Evolutionary conservation across 2,329 filamentous ascomycete species (phyloP).

Genomic region (Phialophora tarda): DNA sequence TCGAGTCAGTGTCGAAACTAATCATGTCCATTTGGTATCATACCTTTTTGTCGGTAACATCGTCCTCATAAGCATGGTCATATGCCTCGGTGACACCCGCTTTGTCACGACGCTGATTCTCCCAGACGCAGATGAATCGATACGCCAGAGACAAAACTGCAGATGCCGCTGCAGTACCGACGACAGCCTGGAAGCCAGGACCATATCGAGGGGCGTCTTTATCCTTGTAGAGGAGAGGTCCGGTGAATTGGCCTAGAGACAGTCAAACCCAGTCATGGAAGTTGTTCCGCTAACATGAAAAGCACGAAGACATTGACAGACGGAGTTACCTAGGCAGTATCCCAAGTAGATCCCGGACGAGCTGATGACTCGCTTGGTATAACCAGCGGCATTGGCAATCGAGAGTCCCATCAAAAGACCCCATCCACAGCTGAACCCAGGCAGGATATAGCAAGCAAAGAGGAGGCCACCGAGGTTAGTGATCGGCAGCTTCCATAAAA

Average conservation of each 20-base stretch:
- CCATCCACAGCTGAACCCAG: constrained; percentile 54
- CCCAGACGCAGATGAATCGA: constrained; percentile 36
- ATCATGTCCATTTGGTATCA: no score
- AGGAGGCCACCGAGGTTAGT: constrained; percentile 52
- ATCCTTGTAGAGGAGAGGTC: background rate
- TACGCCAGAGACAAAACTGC: constrained; percentile 39
- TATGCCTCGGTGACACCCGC: constrained; percentile 51
- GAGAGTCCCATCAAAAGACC: constrained; percentile 58
- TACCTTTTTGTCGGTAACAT: constrained; percentile 54
- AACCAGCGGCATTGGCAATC: constrained; percentile 45
- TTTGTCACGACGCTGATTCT: constrained; percentile 25
- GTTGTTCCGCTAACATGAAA: constrained; percentile 42
- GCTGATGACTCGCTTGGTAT: constrained; percentile 38
- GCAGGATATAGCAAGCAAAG: constrained; percentile 57
- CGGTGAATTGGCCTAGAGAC: constrained; percentile 43
- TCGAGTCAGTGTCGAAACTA: no score
- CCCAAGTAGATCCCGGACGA: constrained; percentile 36
- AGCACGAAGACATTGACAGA: constrained; percentile 38
- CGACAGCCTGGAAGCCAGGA: no score
- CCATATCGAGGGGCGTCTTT: no score
- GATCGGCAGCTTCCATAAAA: constrained; percentile 43
- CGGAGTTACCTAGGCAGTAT: constrained; percentile 46
- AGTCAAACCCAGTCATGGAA: constrained; percentile 41
- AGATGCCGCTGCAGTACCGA: background rate
- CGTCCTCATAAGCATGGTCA: constrained; percentile 60